Evolutionary conservation across 2,329 filamentous ascomycete genomes (phyloP), one percentile per base, ranked within the genome.

Genomic region (Colletotrichum musae): DNA sequence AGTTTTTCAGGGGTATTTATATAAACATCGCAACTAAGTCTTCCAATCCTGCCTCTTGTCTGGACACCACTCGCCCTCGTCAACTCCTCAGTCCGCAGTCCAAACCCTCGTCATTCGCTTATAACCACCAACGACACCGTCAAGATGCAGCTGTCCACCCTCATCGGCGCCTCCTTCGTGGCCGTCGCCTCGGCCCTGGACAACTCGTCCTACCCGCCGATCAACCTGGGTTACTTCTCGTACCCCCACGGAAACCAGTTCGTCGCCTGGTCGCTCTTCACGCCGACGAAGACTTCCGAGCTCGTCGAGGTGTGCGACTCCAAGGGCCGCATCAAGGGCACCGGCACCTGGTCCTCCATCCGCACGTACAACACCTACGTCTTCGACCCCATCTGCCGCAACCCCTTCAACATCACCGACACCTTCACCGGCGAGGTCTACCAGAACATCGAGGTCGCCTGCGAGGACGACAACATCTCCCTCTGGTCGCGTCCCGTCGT

Each of bases 201-300:
- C 15, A 51, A 57, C 15, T 36, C 28, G 50, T 64, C 60, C 4
- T 45, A 58, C 26, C 62, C 66, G n/a, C 36, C 66, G 7, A 66
- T 69, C 51, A 69, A 66, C 56, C 36, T 69, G 7, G 62, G 66
- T 5, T 57, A 57, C 15, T 56, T 52, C 56, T 26, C 24, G 15
- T 56, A 18, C 36, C 50, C 45, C 0, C 66, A 60, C 26, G 41
- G 28, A 21, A 69, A 66, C 50, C 13, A 24, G 1, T 57, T 61
- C 45, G 9, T 69, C 26, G 66, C 66, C 18, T 69, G 66, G 66
- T 66, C 62, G 6, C 66, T 62, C 16, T 69, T 61, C 45, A 66
- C 62, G 4, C 62, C 66, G 10, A 69, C 66, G 13, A 56, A 52
- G 18, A 69, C 62, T 0, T 51, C 51, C 9, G 66, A 69, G 3